These are phyloP conservation scores for Penicillium sp. DNA, from an alignment of 2,329 filamentous ascomycete genomes.

Conservation along the genomic window DNA sequence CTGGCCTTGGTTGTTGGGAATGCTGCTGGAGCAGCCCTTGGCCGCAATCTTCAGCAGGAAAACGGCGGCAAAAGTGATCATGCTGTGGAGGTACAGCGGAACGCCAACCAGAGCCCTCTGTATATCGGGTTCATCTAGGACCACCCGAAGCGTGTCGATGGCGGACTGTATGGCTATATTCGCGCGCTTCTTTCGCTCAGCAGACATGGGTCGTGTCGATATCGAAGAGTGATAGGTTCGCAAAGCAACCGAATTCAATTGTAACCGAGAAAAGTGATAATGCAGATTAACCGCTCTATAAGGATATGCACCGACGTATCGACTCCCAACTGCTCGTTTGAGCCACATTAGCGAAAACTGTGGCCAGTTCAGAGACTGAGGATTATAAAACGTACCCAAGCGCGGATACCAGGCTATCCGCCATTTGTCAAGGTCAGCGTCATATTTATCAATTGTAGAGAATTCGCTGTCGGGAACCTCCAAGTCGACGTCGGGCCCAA, in stretches of 20 bases:
- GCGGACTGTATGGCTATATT: conserved; percentile 39
- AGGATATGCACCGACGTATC: conserved; percentile 43
- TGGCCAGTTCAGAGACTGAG: neutral
- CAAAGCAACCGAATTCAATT: conserved; percentile 44
- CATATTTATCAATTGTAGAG: conserved; percentile 34
- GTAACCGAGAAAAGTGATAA: conserved; percentile 46
- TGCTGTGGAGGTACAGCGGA: conserved; percentile 41
- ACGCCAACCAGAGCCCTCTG: conserved; percentile 38
- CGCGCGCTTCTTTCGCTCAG: conserved; percentile 39
- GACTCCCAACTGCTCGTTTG: conserved; percentile 40
- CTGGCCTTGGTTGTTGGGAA: conserved; percentile 28
- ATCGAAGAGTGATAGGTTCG: conserved; percentile 38
- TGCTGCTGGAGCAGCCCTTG: conserved; percentile 30
- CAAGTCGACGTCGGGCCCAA: conserved; percentile 38
- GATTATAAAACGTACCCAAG: conserved; percentile 28
- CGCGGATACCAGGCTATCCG: conserved; percentile 29
- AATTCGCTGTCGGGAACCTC: conserved; percentile 36
- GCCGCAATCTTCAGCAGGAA: conserved; percentile 41
- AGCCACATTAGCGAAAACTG: no score
- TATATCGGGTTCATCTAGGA: conserved; percentile 39
- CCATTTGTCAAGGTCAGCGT: conserved; percentile 35
- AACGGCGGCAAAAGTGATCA: conserved; percentile 42
- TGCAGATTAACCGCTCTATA: conserved; percentile 44
- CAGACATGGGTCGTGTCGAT: conserved; percentile 34
- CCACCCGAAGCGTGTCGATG: conserved; percentile 35